Evolutionary conservation across 306 rosid genomes (phyloP).

Genomic region (Chamaecrista fasciculata): DNA sequence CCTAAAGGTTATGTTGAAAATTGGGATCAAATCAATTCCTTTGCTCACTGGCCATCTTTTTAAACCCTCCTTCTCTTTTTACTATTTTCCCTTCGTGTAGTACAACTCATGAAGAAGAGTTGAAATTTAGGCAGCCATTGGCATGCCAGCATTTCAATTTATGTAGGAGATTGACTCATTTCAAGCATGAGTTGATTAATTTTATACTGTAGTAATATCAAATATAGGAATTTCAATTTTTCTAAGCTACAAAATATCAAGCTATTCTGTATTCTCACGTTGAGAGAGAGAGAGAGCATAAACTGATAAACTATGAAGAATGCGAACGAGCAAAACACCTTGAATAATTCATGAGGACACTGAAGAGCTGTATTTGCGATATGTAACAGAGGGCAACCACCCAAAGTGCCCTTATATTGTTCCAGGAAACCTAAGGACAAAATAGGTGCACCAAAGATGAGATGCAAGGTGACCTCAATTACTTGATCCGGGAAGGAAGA

Average conservation of each 20-base stretch:
- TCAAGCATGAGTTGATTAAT: not conserved
- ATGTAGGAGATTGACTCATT: not conserved
- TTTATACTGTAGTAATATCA: not conserved
- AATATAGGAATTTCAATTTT: no score
- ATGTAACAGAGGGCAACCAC: not conserved
- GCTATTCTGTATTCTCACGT: not conserved
- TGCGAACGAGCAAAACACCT: not conserved
- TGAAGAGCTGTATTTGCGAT: not conserved
- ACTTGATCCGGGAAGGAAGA: not conserved
- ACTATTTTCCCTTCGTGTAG: not conserved
- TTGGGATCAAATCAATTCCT: slow-evolving; percentile 15
- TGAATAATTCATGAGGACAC: not conserved
- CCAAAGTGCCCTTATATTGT: not conserved
- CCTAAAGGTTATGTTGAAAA: not conserved
- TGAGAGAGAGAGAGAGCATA: not conserved
- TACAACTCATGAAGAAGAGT: not conserved
- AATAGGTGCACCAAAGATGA: not conserved
- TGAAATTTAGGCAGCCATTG: not conserved
- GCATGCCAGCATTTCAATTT: not conserved
- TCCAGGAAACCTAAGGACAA: not conserved
- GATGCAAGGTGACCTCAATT: not conserved
- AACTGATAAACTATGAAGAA: not conserved
- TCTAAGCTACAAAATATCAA: not conserved
- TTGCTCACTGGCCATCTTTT: not conserved
- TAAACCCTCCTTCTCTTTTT: slow-evolving; percentile 6